Base-by-base conservation (phyloP, 2,329 filamentous ascomycete genomes). In the Colletotrichum horii region DNA sequence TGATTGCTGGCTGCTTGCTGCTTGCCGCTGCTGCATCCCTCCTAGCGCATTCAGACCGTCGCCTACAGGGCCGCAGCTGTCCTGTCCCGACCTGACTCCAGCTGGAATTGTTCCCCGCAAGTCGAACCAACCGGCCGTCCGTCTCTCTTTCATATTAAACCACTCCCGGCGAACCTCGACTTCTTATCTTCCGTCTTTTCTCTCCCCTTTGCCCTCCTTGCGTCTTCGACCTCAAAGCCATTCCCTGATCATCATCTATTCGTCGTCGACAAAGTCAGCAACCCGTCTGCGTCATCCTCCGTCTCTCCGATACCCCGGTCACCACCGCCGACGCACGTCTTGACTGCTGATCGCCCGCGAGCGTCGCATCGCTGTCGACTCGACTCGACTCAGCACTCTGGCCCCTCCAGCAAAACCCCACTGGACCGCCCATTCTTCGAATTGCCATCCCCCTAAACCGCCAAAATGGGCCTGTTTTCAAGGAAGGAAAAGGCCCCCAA, bases 381-480 rank as follows among this genome's bases (percentile, higher is more conserved):
- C 64, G 28, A 61, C 43, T 52, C 43, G 30, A 34, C 38, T 72
- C 24, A 64, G 32, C 71, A 32, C 65, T 30, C 62, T 48, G 61
- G 61, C 66, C 74, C 61, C 71, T 60, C 73, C 55, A 43, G 16
- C 28, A 16, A 62, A 71, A 62, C 71, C 74, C 71, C 62, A 71
- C 32, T 62, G 19, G 38, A 48, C 48, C 61, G 24, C 68, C 62
- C 30, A 32, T 71, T 62, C 60, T 26, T 61, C 67, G 67, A 71
- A 22, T 16, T 28, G 24, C 56, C 28, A 26, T 48, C 24, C 62
- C 72, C 58, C 38, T 22, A 66, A 16, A 32, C 58, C 43, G 56
- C 52, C 81, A 83, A 79, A 76, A 91, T 91, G 90, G 89, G 90
- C 79, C 80, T 91, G 77, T 91, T 91, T 81, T 90, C 89, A 43